Evolutionary conservation across 169 alveolate genomes (phyloP), one percentile per base, ranked within the genome.

Genomic region (Theileria equi): DNA sequence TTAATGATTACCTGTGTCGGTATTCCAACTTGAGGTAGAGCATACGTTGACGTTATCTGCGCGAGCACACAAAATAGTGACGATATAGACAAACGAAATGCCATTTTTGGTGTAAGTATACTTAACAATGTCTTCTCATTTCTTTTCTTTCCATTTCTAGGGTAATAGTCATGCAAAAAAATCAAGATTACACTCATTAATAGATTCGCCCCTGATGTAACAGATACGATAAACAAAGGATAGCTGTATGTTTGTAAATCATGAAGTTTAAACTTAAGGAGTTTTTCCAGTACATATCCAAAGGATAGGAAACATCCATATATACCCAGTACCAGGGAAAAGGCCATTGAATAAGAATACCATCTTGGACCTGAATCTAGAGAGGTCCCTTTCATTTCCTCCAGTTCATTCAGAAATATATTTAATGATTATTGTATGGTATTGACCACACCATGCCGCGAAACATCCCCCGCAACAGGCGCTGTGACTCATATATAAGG

Each of bases 1-100:
- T 92, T 92, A 38, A 92, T 94, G 5, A 92, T 85, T 16, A 92
- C 94, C 55, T 92, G 97, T 10, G 97, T 92, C 32, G 97, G 97
- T 54, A 88, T 88, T 48, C 88, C 93, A 26, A 93, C 92, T 44
- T 85, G 91, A 3, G 88, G 85, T 38, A 93, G 63, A 13, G 96
- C 91, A 54, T 79, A 76, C 71, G 82, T 90, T 17, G 96, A 77
- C 7, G 90, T 84, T 44, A 87, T 68, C 92, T 90, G 88, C 4
- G 97, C 90, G 13, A 82, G 54, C 10, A 83, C 77, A 62, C 85
- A 91, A 3, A 93, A 80, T 1, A 80, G 53, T 21, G 96, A 88
- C 16, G 92, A 88, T 7, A 89, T 40, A 61, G 67, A 29, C 23
- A 92, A 68, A 36, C 82, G 57, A 29, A 16, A 31, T 32, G 64